Evolutionary conservation across 371 early-diverging fungal genomes (phyloP).

Genomic region (Lichtheimia ornata): DNA sequence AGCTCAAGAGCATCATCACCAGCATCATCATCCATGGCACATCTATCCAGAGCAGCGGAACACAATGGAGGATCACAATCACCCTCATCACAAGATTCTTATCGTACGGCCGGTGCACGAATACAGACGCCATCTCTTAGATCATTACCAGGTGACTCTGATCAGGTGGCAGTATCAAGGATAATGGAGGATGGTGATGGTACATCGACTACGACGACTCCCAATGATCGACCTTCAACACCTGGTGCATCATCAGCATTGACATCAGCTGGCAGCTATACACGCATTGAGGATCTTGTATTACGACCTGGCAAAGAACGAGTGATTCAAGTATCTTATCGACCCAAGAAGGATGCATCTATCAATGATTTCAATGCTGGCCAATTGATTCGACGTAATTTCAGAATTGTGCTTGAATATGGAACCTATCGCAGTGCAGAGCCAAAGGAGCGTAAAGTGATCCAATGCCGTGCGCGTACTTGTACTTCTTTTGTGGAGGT

Average conservation of each 20-base stretch:
- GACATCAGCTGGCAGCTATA: conserved; percentile 35
- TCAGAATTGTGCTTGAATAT: conserved; percentile 78
- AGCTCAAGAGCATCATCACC: conserved; percentile 61
- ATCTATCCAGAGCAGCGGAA: conserved; percentile 6
- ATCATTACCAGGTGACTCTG: no score
- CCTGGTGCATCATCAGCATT: neutral
- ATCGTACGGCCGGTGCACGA: conserved; percentile 7
- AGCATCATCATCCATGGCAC: conserved; percentile 14
- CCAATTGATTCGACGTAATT: conserved; percentile 72
- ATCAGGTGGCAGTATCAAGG: no score
- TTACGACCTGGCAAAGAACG: conserved; percentile 87
- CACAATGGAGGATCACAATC: conserved; percentile 10
- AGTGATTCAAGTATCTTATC: conserved; percentile 79
- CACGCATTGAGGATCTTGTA: conserved; percentile 85
- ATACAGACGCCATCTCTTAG: conserved; percentile 3
- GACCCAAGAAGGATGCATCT: conserved; percentile 67
- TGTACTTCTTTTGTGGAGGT: conserved; percentile 95
- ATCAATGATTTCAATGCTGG: conserved; percentile 73
- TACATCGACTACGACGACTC: no score
- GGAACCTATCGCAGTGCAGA: conserved; percentile 55
- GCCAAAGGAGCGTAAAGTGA: conserved; percentile 75
- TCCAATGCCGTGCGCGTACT: conserved; percentile 89
- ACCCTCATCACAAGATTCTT: conserved; percentile 11
- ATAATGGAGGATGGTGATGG: no score
- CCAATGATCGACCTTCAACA: conserved; percentile 5